Evolutionary conservation across 2,329 filamentous ascomycete species (phyloP), one percentile per base, ranked within the genome.

Genomic region (Albifimbria verrucaria): DNA sequence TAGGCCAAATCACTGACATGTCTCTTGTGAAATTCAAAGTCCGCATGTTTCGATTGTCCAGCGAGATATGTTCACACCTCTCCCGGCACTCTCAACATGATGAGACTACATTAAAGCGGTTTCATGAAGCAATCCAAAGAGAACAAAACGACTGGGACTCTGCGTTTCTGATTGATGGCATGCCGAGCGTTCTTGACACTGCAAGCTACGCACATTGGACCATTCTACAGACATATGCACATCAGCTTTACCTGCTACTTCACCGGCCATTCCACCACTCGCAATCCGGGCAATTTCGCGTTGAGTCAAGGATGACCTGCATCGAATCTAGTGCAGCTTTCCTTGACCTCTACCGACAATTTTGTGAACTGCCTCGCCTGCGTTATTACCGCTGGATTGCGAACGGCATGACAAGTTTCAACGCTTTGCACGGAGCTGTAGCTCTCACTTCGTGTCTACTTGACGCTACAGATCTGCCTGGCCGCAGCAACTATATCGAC

Each of bases 181-280:
- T 44, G 22, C 55, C 21, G 2, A 60, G 55, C 18, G 48, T 60
- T 24, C 11, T 59, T 1, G 55, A 60, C 26, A 56, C 50, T 3
- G 26, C 55, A 3, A 45, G 57, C 20, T 60, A 60, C 26, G 57
- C 57, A 3, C 50, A 59, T 26, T 59, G 57, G 58, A 55, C 55
- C 24, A 39, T 57, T 6, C 23, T 60, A 2, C 55, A 60, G 43
- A 55, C 52, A 2, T 59, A 56, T 23, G 58, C 58, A 1, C 57
- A 60, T 12, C 58, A 60, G 39, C 53, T 60, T 1, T 59, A 60
- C 23, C 51, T 60, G 12, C 53, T 60, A 6, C 43, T 60, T 2
- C 55, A 60, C 41, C 53, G 57, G 0, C 57, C 57, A 12, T 59
- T 57, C 10, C 49, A 56, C 6, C 20, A 49, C 12, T 53, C 50